phyloP scores from a whole-genome alignment of 208 protist species.

The Phytomonas sp. region DNA sequence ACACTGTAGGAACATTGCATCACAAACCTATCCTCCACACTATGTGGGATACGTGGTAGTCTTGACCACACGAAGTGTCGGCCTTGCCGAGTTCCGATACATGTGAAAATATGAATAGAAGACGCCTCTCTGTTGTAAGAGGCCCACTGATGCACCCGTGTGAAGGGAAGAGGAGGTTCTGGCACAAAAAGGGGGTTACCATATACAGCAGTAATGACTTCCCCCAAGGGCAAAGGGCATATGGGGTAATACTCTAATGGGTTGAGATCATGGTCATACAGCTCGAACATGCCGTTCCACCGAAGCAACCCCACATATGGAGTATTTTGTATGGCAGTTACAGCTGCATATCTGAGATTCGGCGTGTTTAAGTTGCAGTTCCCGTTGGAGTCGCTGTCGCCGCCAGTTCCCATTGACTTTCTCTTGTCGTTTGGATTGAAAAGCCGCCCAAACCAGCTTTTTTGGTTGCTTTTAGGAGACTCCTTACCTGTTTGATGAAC shows the following conservation, averaged over 20 bases:
- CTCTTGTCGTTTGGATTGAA: background rate
- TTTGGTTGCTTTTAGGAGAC: background rate
- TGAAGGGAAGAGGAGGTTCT: background rate
- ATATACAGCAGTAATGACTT: background rate
- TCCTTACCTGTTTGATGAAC: background rate
- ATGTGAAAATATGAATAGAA: constrained; percentile 55
- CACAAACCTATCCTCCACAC: constrained; percentile 23
- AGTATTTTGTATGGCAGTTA: constrained; percentile 57
- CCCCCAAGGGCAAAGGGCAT: constrained; percentile 23
- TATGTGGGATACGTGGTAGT: constrained; percentile 26
- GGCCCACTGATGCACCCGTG: constrained; percentile 24
- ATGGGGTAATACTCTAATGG: constrained; percentile 20
- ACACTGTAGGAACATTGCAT: constrained; percentile 37
- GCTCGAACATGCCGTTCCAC: constrained; percentile 56
- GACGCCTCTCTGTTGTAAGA: constrained; percentile 12
- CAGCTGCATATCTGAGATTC: constrained; percentile 31
- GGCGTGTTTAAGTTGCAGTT: background rate
- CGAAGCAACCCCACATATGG: constrained; percentile 43
- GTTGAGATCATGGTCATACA: constrained; percentile 33
- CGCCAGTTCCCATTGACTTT: background rate
- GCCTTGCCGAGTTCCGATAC: constrained; percentile 27
- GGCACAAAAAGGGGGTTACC: background rate
- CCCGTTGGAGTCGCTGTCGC: background rate
- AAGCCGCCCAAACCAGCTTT: background rate
- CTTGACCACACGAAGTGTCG: constrained; percentile 37